phyloP scores from a whole-genome alignment of 495 filamentous ascomycete species.

The Penicillium lagena region DNA sequence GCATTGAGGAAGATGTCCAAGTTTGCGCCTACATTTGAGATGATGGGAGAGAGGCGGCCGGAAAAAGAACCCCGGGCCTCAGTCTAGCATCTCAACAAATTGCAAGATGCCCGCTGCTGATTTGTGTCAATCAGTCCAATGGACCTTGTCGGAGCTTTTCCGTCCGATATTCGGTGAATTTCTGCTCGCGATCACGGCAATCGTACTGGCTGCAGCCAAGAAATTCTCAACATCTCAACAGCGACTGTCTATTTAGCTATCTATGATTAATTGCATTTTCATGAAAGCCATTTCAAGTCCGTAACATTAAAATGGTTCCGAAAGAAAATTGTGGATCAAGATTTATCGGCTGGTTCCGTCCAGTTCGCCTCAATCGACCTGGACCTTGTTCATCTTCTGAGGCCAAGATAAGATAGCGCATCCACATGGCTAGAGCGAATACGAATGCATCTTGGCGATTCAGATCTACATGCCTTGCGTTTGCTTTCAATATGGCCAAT shows the following conservation, averaged over 20 bases:
- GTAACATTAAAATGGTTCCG: too few relatives aligned
- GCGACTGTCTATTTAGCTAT: too few relatives aligned
- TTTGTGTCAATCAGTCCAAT: too few relatives aligned
- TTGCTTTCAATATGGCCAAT: background rate
- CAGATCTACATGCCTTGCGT: background rate
- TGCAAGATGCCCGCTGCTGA: too few relatives aligned
- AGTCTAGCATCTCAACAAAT: background rate
- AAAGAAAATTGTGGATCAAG: too few relatives aligned
- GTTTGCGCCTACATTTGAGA: constrained; percentile 21
- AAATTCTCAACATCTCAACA: too few relatives aligned
- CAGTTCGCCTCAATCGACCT: constrained; percentile 1
- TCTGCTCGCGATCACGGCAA: too few relatives aligned
- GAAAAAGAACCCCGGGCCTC: constrained; percentile 4
- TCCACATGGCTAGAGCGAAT: background rate
- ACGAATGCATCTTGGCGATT: constrained; percentile 3
- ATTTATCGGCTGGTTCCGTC: constrained; percentile 4
- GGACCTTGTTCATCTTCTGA: constrained; percentile 1
- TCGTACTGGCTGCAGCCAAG: too few relatives aligned
- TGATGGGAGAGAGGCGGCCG: background rate
- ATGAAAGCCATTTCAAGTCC: too few relatives aligned
- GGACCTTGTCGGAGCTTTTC: too few relatives aligned
- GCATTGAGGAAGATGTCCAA: constrained; percentile 26
- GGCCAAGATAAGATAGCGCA: constrained; percentile 7
- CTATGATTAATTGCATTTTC: too few relatives aligned
- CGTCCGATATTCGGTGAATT: too few relatives aligned